Base-by-base conservation (phyloP, 805 yeast species). In the Sugiyamaella qingdaonensis region DNA sequence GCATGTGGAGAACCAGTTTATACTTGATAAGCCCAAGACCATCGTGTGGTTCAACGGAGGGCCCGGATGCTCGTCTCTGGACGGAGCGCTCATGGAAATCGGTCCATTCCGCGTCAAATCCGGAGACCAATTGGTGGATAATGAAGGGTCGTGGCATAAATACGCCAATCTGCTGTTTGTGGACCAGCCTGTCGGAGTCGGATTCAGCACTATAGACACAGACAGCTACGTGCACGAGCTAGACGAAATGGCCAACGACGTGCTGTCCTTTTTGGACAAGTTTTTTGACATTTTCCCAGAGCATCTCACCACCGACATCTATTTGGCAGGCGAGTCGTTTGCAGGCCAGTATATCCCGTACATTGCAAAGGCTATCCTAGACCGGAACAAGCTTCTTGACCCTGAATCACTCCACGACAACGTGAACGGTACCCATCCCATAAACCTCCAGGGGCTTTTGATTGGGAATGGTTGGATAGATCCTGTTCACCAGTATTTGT, bases 61-160 rank as follows among this genome's bases (percentile, higher is more conserved):
- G 0, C 99, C 99, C 0, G 99, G 99, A 0, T 94, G 99, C 68
- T 90, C 97, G 1, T 90, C 97, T 0, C 82, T 92, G 94, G 99
- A 94, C 69, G 99, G 99, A 13, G 96, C 96, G 0, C 66, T 94
- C 58, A 80, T 91, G 81, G 99, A 94, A 68, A 72, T 84, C 2
- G 99, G 99, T 0, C 98, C 99, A 0, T 79, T 89, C 43, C 75
- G 96, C 51, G 77, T 89, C 16, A 70, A 73, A 58, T 59, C 65
- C 0, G 64, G 77, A 8, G 56, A 58, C 11, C 66, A 75, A 49
- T 76, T 88, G 8, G 68, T 65, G 11, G 68, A 73, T 51, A 88
- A 88, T 68, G 64, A 73, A 1, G 97, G 96, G 0, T 78, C 94
- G 1, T 94, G 99, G 98, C 82, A 84, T 66, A 80, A 85, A 53